phyloP scores from a whole-genome alignment of 345 rosid genomes.

The Citrus sp. region DNA sequence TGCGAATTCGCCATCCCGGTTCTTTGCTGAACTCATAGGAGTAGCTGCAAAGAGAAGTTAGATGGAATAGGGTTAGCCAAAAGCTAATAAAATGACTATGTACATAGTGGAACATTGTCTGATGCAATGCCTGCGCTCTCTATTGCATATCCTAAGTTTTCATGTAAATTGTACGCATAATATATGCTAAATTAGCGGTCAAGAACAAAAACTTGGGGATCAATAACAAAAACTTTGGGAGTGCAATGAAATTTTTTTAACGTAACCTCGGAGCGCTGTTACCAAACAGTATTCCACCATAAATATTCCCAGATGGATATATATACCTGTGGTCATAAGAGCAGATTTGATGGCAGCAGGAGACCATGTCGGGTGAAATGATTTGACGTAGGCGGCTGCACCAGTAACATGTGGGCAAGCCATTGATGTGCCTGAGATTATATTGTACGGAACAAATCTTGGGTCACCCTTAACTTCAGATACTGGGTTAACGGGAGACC shows the following conservation, averaged over 20 bases:
- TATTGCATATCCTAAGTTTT: too few relatives aligned
- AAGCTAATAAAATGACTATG: background rate
- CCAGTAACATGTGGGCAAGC: slow-evolving; percentile 55
- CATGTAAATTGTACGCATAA: too few relatives aligned
- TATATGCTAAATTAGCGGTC: too few relatives aligned
- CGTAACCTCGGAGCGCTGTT: too few relatives aligned
- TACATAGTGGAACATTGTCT: too few relatives aligned
- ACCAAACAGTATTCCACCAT: background rate
- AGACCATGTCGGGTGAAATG: slow-evolving; percentile 36
- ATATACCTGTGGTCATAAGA: slow-evolving; percentile 35
- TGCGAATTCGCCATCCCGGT: slow-evolving; percentile 33
- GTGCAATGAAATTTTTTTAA: too few relatives aligned
- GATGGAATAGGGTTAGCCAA: background rate
- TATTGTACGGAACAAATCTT: slow-evolving; percentile 33
- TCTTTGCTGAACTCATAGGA: slow-evolving; percentile 17
- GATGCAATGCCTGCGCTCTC: too few relatives aligned
- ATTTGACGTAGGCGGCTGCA: slow-evolving; percentile 43
- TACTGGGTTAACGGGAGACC: slow-evolving; percentile 19
- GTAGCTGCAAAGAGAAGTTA: slow-evolving; percentile 7
- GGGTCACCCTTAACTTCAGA: slow-evolving; percentile 12
- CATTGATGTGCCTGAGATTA: slow-evolving; percentile 54
- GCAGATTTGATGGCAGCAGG: slow-evolving; percentile 40
- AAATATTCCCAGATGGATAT: background rate
- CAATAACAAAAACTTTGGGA: too few relatives aligned
- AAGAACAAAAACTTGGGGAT: too few relatives aligned